phyloP scores from a whole-genome alignment of 2,329 filamentous ascomycete species.

The Cryphonectria radicalis region DNA sequence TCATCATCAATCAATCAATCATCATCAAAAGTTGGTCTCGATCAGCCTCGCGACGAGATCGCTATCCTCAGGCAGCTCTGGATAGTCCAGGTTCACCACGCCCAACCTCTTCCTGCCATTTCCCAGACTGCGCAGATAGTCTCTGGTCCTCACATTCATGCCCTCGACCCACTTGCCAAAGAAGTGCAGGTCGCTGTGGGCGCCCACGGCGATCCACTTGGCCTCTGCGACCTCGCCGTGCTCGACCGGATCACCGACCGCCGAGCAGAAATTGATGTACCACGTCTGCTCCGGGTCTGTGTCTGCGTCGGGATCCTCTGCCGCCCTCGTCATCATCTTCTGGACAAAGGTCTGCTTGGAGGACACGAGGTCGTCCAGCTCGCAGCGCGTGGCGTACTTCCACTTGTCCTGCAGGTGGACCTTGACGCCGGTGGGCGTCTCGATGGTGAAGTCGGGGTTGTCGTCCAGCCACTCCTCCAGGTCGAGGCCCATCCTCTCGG shows the following conservation, averaged over 20 bases:
- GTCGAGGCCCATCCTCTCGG: slow-evolving; percentile 42
- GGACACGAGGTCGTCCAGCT: slow-evolving; percentile 43
- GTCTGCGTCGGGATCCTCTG: slow-evolving; percentile 31
- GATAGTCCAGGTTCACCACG: slow-evolving; percentile 32
- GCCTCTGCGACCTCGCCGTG: slow-evolving; percentile 44
- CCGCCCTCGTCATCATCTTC: slow-evolving; percentile 43
- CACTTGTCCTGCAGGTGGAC: slow-evolving; percentile 54
- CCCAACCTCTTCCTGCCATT: slow-evolving; percentile 36
- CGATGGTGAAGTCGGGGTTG: slow-evolving; percentile 59
- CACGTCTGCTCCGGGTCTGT: slow-evolving; percentile 36
- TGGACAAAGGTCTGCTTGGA: slow-evolving; percentile 45
- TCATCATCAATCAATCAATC: background rate
- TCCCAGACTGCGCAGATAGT: slow-evolving; percentile 36
- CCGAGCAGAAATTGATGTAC: slow-evolving; percentile 50
- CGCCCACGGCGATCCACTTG: slow-evolving; percentile 51
- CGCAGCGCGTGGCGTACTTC: slow-evolving; percentile 44
- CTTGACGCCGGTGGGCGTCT: slow-evolving; percentile 41
- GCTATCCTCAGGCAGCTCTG: slow-evolving; percentile 38
- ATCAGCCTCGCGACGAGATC: slow-evolving; percentile 47
- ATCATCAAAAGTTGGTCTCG: slow-evolving; percentile 42
- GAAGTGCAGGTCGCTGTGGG: slow-evolving; percentile 41
- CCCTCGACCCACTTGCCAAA: slow-evolving; percentile 46
- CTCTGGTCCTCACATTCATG: slow-evolving; percentile 46
- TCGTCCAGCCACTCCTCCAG: slow-evolving; percentile 65
- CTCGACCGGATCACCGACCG: slow-evolving; percentile 43